Evolutionary conservation across 768 basidiomycete species (phyloP), one percentile per base, ranked within the genome.

Genomic region (Lanmaoa rubissima): DNA sequence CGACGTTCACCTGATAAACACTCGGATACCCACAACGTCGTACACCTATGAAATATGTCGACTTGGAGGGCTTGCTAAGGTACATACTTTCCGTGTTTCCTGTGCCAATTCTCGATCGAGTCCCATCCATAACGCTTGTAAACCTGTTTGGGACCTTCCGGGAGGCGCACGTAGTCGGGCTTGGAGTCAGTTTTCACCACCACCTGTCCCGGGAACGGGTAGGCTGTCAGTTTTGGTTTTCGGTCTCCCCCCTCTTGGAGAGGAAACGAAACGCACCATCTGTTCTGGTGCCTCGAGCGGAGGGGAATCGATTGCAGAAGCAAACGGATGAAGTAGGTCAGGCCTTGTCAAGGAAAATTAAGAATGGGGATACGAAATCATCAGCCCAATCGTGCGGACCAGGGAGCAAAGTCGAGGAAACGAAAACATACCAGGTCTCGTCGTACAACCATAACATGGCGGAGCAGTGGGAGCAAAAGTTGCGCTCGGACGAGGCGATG

Each of bases 361-460:
- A n/a, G 17, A 9, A 5, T 1, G 17, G 21, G 10, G 4, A 21
- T 3, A 21, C 4, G 14, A 21, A 21, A 3, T 31, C 6, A 32
- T 45, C 19, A 36, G n/a, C 26, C 13, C 26, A 24, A 17, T 31
- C 35, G 13, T 31, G 28, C 28, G 7, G 28, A 8, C 16, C 17
- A 28, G 44, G 17, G 16, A 24, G 14, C 14, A 8, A n/a, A 3
- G 17, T 11, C 44, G 5, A 21, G 13, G 5, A 11, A 24, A 4
- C 28, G 9, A 24, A 14, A 19, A 50, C 76, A 38, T 47, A 86
- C 86, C 84, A 86, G 2, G 60, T 57, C 48, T 74, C 63, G 51
- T 86, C 83, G 54, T 82, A 87, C 28, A 84, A 62, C 86, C 86
- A 88, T 10, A 87, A 70, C 86, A 87, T 87, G 42, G 78, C 67